Conservation (phyloP, 2,329 filamentous ascomycete genomes). For the Pestalotiopsis sp. region DNA sequence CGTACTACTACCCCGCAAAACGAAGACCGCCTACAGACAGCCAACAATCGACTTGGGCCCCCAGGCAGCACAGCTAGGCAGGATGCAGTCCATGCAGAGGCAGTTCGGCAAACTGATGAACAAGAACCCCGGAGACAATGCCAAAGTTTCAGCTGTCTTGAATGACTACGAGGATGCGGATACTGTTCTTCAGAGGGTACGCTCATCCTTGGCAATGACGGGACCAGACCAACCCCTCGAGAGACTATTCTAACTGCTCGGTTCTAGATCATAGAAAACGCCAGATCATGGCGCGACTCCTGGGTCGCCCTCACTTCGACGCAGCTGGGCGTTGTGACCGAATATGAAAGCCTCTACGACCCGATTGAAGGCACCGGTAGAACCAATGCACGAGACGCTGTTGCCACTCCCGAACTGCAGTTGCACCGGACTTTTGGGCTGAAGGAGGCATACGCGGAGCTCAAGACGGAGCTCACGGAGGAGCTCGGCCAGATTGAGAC, state of each 20-base stretch:
- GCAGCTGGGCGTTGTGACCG: slow-evolving; percentile 68
- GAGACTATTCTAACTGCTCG: not conserved
- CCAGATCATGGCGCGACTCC: slow-evolving; percentile 76
- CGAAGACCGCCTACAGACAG: not conserved
- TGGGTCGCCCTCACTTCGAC: slow-evolving; percentile 74
- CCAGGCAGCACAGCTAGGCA: slow-evolving; percentile 23
- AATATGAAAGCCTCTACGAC: slow-evolving; percentile 75
- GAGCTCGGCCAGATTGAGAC: slow-evolving; percentile 74
- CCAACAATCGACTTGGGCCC: not conserved
- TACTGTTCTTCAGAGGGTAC: slow-evolving; percentile 73
- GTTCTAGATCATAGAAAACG: slow-evolving; percentile 72
- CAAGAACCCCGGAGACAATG: slow-evolving; percentile 72
- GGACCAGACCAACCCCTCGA: not conserved
- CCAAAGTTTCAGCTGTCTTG: slow-evolving; percentile 73
- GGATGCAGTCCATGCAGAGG: slow-evolving; percentile 74
- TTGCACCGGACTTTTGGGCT: slow-evolving; percentile 68
- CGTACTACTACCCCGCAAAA: not conserved
- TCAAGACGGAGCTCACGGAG: slow-evolving; percentile 71
- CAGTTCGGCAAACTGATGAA: slow-evolving; percentile 74
- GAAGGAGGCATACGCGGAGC: slow-evolving; percentile 68
- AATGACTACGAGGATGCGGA: slow-evolving; percentile 83
- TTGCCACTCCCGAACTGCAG: slow-evolving; percentile 63
- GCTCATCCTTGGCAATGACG: not conserved
- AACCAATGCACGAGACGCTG: slow-evolving; percentile 55
- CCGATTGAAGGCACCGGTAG: slow-evolving; percentile 72